phyloP scores from a whole-genome alignment of 768 basidiomycete species.

The Suillus fuscotomentosus region DNA sequence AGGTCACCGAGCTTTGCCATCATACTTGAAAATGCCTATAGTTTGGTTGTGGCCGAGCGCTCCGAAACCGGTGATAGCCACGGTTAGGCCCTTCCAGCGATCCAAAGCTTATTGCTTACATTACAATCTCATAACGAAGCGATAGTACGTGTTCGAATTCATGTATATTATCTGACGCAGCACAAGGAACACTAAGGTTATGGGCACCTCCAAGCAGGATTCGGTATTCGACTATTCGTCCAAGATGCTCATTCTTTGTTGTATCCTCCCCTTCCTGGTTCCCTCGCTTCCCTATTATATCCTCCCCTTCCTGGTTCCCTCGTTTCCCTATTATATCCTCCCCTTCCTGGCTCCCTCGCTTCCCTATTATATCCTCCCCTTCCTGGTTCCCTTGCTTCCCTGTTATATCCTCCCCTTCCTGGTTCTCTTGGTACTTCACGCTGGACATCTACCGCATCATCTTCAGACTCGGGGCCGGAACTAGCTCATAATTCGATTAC shows the following conservation, averaged over 20 bases:
- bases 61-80: background rate
- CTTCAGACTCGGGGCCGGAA: background rate
- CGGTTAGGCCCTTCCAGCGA: background rate
- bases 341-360: background rate
- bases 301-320: background rate
- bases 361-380: background rate
- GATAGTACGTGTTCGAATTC: background rate
- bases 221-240: background rate
- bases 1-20: background rate
- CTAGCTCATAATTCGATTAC: background rate
- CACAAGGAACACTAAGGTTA: background rate
- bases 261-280: background rate
- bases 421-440: background rate
- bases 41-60: background rate
- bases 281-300: background rate
- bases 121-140: background rate
- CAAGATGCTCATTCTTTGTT: background rate
- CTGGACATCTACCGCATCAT: background rate
- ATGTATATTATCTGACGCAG: background rate
- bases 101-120: background rate
- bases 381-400: background rate
- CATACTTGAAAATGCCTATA: too few species aligned
- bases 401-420: background rate
- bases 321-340: background rate
- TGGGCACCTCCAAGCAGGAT: background rate